A percentile compares a stretch with the other conserved stretches of the same genome.
phyloP scores from a whole-genome alignment of 371 early-diverging fungal species.

The Mucor plumbeus region DNA sequence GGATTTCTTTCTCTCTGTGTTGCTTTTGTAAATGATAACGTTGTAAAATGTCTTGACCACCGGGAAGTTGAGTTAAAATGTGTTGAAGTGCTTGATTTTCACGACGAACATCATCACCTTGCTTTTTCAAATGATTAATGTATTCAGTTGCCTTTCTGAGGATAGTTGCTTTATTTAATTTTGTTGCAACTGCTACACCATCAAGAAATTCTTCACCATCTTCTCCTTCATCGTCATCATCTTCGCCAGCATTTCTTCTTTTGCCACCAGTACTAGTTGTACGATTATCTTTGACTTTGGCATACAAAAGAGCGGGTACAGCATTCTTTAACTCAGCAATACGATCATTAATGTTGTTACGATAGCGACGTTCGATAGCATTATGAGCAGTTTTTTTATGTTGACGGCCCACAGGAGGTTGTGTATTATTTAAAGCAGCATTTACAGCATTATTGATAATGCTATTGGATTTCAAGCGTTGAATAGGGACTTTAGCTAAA shows the following conservation, averaged over 20 bases:
- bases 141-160: conserved; percentile 89
- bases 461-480: conserved; percentile 23
- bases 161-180: conserved; percentile 91
- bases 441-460: not conserved
- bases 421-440: not conserved
- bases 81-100: conserved; percentile 61
- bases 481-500: conserved; percentile 48
- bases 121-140: conserved; percentile 73
- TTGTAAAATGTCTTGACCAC: conserved; percentile 53
- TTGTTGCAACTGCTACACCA: conserved; percentile 71
- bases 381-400: conserved; percentile 93
- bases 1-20: conserved; percentile 43
- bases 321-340: conserved; percentile 84
- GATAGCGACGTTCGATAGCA: conserved; percentile 92
- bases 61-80: conserved; percentile 58
- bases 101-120: conserved; percentile 49
- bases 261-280: conserved; percentile 13
- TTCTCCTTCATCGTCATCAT: conserved; percentile 63
- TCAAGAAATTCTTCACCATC: conserved; percentile 64
- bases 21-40: conserved; percentile 37
- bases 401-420: conserved; percentile 42
- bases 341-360: conserved; percentile 94
- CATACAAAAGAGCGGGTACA: conserved; percentile 82
- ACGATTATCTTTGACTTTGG: conserved; percentile 51
- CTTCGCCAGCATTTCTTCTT: conserved; percentile 49